These are phyloP conservation scores for Pythium vanterpoolii DNA, from an alignment of 352 stramenopile species.

Conservation along the genomic window DNA sequence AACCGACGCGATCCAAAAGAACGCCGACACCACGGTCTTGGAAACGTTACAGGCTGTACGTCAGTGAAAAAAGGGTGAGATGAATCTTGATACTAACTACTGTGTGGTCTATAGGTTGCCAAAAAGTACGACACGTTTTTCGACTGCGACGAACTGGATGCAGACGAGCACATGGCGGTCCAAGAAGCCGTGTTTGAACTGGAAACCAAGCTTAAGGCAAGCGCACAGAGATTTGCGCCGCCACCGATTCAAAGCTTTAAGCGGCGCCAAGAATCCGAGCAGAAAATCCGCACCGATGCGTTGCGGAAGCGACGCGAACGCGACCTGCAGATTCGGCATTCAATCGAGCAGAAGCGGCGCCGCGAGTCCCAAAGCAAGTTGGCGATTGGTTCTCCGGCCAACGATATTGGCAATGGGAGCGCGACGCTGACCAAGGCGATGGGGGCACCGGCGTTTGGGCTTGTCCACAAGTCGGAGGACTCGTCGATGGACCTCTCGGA, in stretches of 20 bases:
- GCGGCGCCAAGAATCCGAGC: conserved; percentile 69
- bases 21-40: conserved; percentile 28
- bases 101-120: conserved; percentile 33
- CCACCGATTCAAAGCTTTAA: conserved; percentile 86
- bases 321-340: conserved; percentile 66
- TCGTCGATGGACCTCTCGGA: conserved; percentile 73
- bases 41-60: conserved; percentile 50
- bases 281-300: conserved; percentile 69
- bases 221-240: conserved; percentile 42
- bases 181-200: conserved; percentile 69
- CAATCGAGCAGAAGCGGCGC: conserved; percentile 46
- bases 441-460: conserved; percentile 1
- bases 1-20: conserved; percentile 40
- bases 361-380: conserved; percentile 13
- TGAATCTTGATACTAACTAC: background rate
- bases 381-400: conserved; percentile 19
- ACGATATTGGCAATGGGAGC: conserved; percentile 20
- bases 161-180: conserved; percentile 51
- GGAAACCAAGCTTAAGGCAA: conserved; percentile 49
- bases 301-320: conserved; percentile 70
- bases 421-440: conserved; percentile 5
- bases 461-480: conserved; percentile 43
- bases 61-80: background rate
- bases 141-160: conserved; percentile 37
- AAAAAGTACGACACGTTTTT: conserved; percentile 85